phyloP scores from a whole-genome alignment of 257 asterid species.

The Hygrophila difformis region DNA sequence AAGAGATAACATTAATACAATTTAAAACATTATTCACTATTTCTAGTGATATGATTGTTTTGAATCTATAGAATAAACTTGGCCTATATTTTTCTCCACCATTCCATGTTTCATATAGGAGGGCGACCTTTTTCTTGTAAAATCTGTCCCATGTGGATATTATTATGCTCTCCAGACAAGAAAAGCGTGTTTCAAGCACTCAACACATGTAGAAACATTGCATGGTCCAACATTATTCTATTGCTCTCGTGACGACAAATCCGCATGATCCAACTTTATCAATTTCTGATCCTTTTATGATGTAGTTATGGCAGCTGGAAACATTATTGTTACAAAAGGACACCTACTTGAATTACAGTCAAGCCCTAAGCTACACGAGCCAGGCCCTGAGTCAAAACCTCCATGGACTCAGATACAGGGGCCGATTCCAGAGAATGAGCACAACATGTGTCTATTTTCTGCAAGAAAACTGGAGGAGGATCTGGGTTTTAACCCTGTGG shows the following conservation, averaged over 20 bases:
- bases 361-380: constrained; percentile 94
- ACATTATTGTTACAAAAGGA: constrained; percentile 91
- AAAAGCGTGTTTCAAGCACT: constrained; percentile 65
- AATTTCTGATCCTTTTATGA: constrained; percentile 11
- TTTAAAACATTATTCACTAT: too few species aligned
- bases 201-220: constrained; percentile 12
- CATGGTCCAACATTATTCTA: not conserved
- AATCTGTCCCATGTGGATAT: not conserved
- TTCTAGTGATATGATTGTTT: too few species aligned
- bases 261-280: not conserved
- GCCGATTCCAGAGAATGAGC: constrained; percentile 51
- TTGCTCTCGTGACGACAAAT: not conserved
- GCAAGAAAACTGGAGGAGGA: constrained; percentile 83
- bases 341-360: constrained; percentile 90
- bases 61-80: too few species aligned
- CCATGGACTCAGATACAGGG: constrained; percentile 58
- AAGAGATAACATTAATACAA: too few species aligned
- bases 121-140: too few species aligned
- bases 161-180: not conserved
- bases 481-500: constrained; percentile 79
- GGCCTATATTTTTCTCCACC: not conserved
- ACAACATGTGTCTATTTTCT: constrained; percentile 34
- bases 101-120: too few species aligned
- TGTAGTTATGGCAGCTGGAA: constrained; percentile 99
- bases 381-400: constrained; percentile 96